These are phyloP conservation scores for Rickenella mellea DNA, from an alignment of 768 basidiomycete species.

Conservation along the genomic window DNA sequence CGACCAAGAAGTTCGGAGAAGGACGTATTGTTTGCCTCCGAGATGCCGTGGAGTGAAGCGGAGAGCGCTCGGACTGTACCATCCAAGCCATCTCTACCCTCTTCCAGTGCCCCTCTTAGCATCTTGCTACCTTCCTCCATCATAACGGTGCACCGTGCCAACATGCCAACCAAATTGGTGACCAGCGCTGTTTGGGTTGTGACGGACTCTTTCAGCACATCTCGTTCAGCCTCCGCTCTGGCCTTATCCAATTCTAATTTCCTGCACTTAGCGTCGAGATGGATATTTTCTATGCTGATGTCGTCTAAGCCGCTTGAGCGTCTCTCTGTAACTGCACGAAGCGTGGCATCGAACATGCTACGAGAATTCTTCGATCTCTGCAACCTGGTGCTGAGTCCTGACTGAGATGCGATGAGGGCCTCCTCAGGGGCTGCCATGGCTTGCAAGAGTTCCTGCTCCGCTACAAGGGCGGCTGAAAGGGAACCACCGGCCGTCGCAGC, in stretches of 20 bases:
- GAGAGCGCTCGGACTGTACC: slow-evolving; percentile 39
- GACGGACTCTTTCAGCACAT: slow-evolving; percentile 53
- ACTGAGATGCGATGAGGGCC: slow-evolving; percentile 47
- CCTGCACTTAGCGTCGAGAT: slow-evolving; percentile 54
- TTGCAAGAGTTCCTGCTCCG: slow-evolving; percentile 61
- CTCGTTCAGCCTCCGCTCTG: slow-evolving; percentile 56
- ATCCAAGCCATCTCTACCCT: slow-evolving; percentile 25
- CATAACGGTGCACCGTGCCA: slow-evolving; percentile 69
- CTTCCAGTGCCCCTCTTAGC: slow-evolving; percentile 30
- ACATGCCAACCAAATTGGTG: slow-evolving; percentile 68
- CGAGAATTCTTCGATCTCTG: slow-evolving; percentile 65
- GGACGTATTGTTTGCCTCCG: slow-evolving; percentile 59
- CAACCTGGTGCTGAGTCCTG: slow-evolving; percentile 46
- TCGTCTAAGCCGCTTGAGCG: slow-evolving; percentile 75
- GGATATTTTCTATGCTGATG: slow-evolving; percentile 55
- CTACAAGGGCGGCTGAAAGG: slow-evolving; percentile 51
- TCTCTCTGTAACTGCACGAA: slow-evolving; percentile 75
- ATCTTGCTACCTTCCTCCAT: slow-evolving; percentile 47
- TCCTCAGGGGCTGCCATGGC: slow-evolving; percentile 67
- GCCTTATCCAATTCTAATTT: slow-evolving; percentile 64
- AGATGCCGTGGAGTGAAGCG: slow-evolving; percentile 39
- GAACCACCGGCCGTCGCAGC: slow-evolving; percentile 24
- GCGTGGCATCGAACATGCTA: slow-evolving; percentile 78
- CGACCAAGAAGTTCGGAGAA: slow-evolving; percentile 62
- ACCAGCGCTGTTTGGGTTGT: slow-evolving; percentile 56